Evolutionary conservation across 192 early-diverging fungal species (phyloP).

Genomic region (Coemansia brasiliensis): DNA sequence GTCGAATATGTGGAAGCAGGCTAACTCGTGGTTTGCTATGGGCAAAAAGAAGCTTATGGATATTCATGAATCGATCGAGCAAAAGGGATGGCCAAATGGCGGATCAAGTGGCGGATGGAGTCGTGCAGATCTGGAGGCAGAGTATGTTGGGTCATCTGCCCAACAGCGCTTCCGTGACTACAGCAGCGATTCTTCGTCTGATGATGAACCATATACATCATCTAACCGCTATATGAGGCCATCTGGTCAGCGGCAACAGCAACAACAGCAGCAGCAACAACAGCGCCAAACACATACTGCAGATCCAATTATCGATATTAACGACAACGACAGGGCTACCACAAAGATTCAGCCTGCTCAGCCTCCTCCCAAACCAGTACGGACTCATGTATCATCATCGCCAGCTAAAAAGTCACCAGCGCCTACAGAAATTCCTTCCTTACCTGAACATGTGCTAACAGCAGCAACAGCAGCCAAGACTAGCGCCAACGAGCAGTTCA

Average conservation of each 20-base stretch:
- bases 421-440: conserved; percentile 16
- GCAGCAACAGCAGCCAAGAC: conserved; percentile 48
- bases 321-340: conserved; percentile 1
- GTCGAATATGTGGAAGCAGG: conserved; percentile 50
- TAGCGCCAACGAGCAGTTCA: conserved; percentile 80
- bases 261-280: not conserved
- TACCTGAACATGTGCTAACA: conserved; percentile 18
- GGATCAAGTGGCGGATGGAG: conserved; percentile 2
- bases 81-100: conserved; percentile 21
- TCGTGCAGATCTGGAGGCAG: conserved; percentile 3
- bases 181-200: conserved; percentile 27
- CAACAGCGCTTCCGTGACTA: conserved; percentile 35
- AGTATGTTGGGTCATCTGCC: not conserved
- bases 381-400: not conserved
- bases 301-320: conserved; percentile 15
- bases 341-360: not conserved
- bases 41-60: conserved; percentile 57
- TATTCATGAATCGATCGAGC: conserved; percentile 45
- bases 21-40: conserved; percentile 53
- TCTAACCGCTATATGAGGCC: conserved; percentile 17
- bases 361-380: too few relatives aligned
- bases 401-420: not conserved
- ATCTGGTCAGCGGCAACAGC: not conserved
- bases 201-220: conserved; percentile 36
- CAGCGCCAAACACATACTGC: not conserved